Base-by-base conservation (phyloP, 306 rosid species). In the Senna siamea region DNA sequence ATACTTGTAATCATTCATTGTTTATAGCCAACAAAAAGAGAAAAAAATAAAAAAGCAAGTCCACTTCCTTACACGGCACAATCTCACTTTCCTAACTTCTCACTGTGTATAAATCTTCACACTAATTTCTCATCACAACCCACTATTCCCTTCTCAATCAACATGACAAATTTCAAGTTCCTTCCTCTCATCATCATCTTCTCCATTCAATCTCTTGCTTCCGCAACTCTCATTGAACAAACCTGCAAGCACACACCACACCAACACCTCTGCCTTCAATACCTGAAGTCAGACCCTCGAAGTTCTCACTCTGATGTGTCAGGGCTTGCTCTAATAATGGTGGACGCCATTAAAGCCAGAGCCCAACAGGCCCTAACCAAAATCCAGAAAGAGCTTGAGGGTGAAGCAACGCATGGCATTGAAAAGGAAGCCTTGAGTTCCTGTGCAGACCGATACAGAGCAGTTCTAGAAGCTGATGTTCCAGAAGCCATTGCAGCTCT, bases 241-340 rank as follows among this genome's bases (percentile, higher is more conserved):
- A 84, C 85, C 34, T 86, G 93, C 80, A 69, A 53, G 48, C 28
- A 78, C n/a, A 90, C 93, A 2, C 92, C 89, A 9, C 37, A 74
- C 10, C 62, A 54, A 22, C 20, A 51, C 17, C 64, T 80, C 6
- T 90, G 88, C 34, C 20, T 71, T 15, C 66, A 79, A 0, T 66
- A 55, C 35, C 83, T 87, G 55, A 11, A 38, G 51, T 38, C 87
- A 0, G 85, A 84, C 23, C 81, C 85, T 2, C 13, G 47, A 5
- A 82, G 89, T 71, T 6, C 69, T 0, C 6, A 5, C 0, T 70
- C 88, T 19, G 82, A 84, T 57, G 46, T 77, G n/a, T 6, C 44
- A 10, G 89, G 76, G 9, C 76, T 86, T 0, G 83, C 75, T 20
- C 64, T 76, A 22, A 76, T 83, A 34, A 73, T 86, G 88, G 63